Percentiles rank a stretch among this genome's conserved stretches.
These are phyloP conservation scores for Lentinula edodes DNA, from an alignment of 768 basidiomycete genomes.

Conservation along the genomic window DNA sequence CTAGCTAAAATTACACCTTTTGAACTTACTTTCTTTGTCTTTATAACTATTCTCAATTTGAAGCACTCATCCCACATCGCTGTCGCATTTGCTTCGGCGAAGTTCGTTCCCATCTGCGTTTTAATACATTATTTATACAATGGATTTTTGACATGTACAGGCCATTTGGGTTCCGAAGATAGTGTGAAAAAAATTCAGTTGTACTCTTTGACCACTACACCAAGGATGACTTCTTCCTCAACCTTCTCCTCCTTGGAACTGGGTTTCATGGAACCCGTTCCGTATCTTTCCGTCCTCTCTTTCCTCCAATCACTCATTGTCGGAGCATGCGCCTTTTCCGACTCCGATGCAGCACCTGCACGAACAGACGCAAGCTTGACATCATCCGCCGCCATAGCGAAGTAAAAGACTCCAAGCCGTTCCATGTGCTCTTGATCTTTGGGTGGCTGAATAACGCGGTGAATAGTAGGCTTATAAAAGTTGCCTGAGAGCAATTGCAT, in stretches of 20 bases:
- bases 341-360: constrained; percentile 24
- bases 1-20: too few species aligned
- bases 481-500: constrained; percentile 59
- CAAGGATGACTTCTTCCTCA: constrained; percentile 52
- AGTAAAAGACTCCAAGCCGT: constrained; percentile 57
- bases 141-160: too few species aligned
- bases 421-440: constrained; percentile 42
- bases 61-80: too few species aligned
- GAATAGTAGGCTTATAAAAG: constrained; percentile 54
- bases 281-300: constrained; percentile 47
- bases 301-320: constrained; percentile 50
- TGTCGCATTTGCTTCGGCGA: too few species aligned
- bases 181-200: constrained; percentile 23
- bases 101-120: too few species aligned
- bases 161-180: background rate
- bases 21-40: too few species aligned
- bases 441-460: constrained; percentile 57
- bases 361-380: constrained; percentile 38
- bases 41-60: too few species aligned
- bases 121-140: too few species aligned
- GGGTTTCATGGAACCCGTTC: constrained; percentile 36
- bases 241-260: constrained; percentile 31
- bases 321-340: constrained; percentile 27
- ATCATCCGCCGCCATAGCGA: constrained; percentile 45
- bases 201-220: constrained; percentile 53